Conservation (phyloP, 2,329 filamentous ascomycete genomes). For the Penicillium italicum region DNA sequence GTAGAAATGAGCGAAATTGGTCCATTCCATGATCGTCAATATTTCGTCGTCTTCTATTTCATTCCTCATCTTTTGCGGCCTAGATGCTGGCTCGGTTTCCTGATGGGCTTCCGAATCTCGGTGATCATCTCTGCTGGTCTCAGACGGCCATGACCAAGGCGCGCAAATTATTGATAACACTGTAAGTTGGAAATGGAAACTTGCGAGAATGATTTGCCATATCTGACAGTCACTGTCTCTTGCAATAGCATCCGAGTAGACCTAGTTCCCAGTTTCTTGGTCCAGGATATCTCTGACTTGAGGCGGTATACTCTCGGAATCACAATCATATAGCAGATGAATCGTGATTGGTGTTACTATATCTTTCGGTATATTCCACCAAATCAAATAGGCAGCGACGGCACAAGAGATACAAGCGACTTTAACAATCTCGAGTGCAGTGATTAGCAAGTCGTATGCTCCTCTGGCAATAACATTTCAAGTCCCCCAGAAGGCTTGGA, state of each 20-base stretch:
- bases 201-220: neutral
- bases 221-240: neutral
- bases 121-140: neutral
- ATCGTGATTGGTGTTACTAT: slow-evolving; percentile 16
- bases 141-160: neutral
- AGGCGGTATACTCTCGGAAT: slow-evolving; percentile 4
- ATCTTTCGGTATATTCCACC: slow-evolving; percentile 19
- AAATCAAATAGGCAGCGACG: slow-evolving; percentile 7
- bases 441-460: slow-evolving; percentile 10
- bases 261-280: neutral
- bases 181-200: neutral
- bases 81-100: neutral
- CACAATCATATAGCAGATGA: slow-evolving; percentile 1
- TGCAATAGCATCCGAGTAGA: neutral
- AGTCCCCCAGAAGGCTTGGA: slow-evolving; percentile 10
- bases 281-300: neutral
- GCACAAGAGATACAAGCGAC: slow-evolving; percentile 13
- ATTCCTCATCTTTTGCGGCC: neutral
- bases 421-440: slow-evolving; percentile 13
- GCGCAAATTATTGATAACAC: neutral
- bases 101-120: neutral
- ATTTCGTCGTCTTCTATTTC: neutral
- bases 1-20: neutral
- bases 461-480: slow-evolving; percentile 11
- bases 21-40: neutral